Percentiles rank a stretch among this genome's conserved stretches.
Evolutionary conservation across 78 protist genomes (phyloP).

Genomic region (Emiliania huxleyi): DNA sequence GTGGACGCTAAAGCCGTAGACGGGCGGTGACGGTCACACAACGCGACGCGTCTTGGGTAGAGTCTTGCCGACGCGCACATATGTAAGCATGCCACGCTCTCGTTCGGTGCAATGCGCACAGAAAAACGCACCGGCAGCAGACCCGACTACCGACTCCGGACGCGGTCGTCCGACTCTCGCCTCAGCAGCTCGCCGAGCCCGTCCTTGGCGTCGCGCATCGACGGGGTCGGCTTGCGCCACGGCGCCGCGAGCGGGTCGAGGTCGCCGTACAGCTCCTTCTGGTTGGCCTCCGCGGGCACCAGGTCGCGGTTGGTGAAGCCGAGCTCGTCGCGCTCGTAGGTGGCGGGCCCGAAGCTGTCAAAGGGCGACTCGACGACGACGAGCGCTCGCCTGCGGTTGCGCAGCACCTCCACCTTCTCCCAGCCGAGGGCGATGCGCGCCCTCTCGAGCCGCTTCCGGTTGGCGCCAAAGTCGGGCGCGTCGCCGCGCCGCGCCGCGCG

Average conservation of each 20-base stretch:
- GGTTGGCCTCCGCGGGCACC: neutral
- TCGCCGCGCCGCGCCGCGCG: slow-evolving; percentile 11
- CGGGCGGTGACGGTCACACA: no score
- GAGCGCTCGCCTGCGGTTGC: slow-evolving; percentile 2
- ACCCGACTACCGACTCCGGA: no score
- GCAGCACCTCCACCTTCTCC: neutral
- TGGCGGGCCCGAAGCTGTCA: neutral
- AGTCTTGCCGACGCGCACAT: no score
- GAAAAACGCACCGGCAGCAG: no score
- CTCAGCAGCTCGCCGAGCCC: no score
- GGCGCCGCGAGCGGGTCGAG: neutral
- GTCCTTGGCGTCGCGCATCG: no score
- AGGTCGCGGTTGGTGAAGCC: neutral
- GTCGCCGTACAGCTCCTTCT: neutral
- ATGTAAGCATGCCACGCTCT: no score
- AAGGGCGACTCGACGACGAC: slow-evolving; percentile 9
- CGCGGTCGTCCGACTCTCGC: no score
- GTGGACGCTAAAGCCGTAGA: no score
- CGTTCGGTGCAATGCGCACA: no score
- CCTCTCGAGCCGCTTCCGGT: neutral
- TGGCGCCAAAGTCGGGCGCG: neutral
- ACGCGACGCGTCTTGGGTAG: no score
- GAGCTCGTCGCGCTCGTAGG: neutral
- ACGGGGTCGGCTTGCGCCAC: neutral
- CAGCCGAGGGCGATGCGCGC: neutral